Conservation (phyloP, 2,329 filamentous ascomycete species). For the Microcyclosporella mali region DNA sequence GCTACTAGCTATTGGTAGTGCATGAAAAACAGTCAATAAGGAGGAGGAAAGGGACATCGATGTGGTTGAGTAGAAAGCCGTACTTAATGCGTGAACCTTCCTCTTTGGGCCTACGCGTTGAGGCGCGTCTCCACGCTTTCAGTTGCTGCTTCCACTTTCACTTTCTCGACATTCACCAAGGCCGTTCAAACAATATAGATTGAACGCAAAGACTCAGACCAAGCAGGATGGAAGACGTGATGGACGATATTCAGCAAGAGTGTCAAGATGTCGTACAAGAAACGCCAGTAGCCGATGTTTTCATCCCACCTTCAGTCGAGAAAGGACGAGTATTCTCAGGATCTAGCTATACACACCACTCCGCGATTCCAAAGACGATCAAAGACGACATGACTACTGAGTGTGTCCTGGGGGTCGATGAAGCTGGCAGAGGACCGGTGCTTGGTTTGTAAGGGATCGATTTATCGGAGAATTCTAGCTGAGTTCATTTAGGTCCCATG, state of each 20-base stretch:
- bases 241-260: conserved; percentile 24
- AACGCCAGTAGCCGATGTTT: conserved; percentile 33
- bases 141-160: too few relatives aligned
- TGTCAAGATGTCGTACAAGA: conserved; percentile 29
- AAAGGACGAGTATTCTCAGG: conserved; percentile 36
- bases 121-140: too few relatives aligned
- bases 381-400: conserved; percentile 44
- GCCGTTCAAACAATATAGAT: too few relatives aligned
- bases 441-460: conserved; percentile 58
- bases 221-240: conserved; percentile 27
- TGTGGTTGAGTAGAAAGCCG: too few relatives aligned
- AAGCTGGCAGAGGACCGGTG: conserved; percentile 91
- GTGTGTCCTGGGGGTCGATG: conserved; percentile 83
- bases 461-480: conserved; percentile 12
- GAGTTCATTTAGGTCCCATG: conserved; percentile 49
- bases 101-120: too few relatives aligned
- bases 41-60: neutral
- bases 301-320: conserved; percentile 44
- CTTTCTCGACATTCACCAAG: too few relatives aligned
- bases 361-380: conserved; percentile 38
- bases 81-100: too few relatives aligned
- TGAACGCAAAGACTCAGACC: neutral
- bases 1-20: neutral
- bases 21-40: conserved; percentile 2
- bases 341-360: conserved; percentile 45